Conservation (phyloP, 352 stramenopile genomes). For the Phytophthora fragariae region DNA sequence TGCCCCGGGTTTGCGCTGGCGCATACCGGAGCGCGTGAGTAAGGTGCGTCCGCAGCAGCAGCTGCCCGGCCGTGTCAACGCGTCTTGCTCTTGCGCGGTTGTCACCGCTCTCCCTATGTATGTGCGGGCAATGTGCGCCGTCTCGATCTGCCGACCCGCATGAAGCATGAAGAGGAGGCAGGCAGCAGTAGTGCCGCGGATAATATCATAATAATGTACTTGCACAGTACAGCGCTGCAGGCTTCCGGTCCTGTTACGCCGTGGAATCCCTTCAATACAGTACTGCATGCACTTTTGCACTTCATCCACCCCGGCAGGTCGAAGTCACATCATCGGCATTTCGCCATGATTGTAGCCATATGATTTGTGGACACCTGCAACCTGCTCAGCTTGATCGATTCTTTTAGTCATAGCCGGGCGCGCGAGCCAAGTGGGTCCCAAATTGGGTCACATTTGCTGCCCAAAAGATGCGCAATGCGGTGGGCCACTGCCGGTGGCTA, state of each 20-base stretch:
- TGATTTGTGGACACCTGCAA: constrained; percentile 31
- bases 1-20: background rate
- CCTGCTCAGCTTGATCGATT: constrained; percentile 14
- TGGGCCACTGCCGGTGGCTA: background rate
- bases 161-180: background rate
- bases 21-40: constrained; percentile 11
- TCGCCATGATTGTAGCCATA: constrained; percentile 33
- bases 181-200: background rate
- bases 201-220: background rate
- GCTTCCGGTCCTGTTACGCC: no score
- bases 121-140: background rate
- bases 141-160: background rate
- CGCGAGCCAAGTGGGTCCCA: constrained; percentile 2
- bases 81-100: background rate
- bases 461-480: background rate
- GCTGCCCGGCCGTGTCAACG: constrained; percentile 16
- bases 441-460: constrained; percentile 12
- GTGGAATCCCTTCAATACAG: no score
- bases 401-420: constrained; percentile 17
- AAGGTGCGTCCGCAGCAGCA: constrained; percentile 16
- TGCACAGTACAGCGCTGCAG: no score
- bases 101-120: background rate
- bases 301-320: constrained; percentile 8
- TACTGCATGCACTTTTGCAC: background rate
- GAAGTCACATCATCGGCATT: constrained; percentile 39